These are phyloP conservation scores for Plasmodium cynomolgi DNA, from an alignment of 169 alveolate species.

Conservation along the genomic window DNA sequence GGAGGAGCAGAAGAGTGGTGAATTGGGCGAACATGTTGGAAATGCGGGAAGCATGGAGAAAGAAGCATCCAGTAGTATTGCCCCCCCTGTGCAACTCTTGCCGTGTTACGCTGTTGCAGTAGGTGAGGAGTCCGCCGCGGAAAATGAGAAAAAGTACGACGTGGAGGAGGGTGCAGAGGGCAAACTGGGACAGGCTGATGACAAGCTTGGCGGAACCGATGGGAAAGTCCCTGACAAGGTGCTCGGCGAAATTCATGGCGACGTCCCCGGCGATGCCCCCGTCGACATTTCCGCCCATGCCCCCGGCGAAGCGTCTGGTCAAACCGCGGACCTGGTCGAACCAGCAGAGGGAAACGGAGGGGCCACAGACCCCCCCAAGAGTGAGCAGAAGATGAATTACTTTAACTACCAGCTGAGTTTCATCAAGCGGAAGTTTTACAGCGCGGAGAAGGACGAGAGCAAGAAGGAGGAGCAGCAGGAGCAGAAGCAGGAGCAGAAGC, in stretches of 20 bases:
- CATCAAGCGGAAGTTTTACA: slow-evolving; percentile 10
- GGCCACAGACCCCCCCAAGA: neutral
- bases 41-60: neutral
- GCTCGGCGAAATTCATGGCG: neutral
- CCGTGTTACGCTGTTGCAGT: neutral
- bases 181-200: neutral
- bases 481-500: neutral
- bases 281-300: too few species aligned
- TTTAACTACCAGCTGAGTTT: slow-evolving; percentile 11
- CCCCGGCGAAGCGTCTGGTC: neutral
- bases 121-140: neutral
- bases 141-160: slow-evolving; percentile 2
- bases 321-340: neutral
- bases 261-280: neutral
- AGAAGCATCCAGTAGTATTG: neutral
- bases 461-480: slow-evolving; percentile 1
- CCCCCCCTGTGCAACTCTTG: neutral
- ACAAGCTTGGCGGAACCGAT: neutral
- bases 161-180: neutral
- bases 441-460: slow-evolving; percentile 1
- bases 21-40: neutral
- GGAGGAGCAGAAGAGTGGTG: neutral
- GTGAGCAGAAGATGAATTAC: slow-evolving; percentile 7
- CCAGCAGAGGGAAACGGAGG: neutral
- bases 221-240: neutral